Evolutionary conservation across 2,329 filamentous ascomycete genomes (phyloP).

Genomic region (Hypoxylon sp.): DNA sequence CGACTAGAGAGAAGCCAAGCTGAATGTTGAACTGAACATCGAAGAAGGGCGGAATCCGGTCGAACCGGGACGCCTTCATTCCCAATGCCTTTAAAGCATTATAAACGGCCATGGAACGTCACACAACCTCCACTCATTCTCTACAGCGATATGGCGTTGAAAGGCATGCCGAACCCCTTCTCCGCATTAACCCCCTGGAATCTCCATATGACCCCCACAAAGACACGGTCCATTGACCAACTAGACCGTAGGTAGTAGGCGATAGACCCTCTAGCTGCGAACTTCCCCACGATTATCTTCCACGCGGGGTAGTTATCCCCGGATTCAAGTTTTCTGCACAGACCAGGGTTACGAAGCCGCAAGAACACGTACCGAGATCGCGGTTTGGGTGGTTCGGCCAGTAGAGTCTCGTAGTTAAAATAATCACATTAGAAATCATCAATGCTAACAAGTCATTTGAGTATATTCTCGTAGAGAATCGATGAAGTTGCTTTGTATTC

Average conservation of each 20-base stretch:
- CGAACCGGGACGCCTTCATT: neutral
- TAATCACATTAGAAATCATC: neutral
- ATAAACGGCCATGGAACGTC: neutral
- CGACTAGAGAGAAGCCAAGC: neutral
- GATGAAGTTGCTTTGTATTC: too few species aligned
- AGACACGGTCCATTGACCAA: neutral
- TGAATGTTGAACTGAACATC: neutral
- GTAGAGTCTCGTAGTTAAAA: neutral
- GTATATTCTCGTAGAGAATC: too few species aligned
- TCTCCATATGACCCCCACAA: constrained; percentile 29
- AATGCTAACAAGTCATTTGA: neutral
- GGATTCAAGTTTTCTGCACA: constrained; percentile 9
- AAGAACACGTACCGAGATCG: constrained; percentile 20
- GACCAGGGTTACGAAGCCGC: neutral
- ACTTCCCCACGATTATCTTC: neutral
- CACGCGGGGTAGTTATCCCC: constrained; percentile 31
- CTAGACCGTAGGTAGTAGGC: constrained; percentile 23
- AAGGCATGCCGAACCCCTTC: constrained; percentile 24
- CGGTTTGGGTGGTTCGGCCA: neutral
- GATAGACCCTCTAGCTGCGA: neutral
- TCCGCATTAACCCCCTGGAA: constrained; percentile 28
- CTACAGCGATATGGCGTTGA: neutral
- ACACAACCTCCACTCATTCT: neutral
- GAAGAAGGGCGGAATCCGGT: neutral
- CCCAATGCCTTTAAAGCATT: neutral